A percentile compares a stretch with the other conserved stretches of the same genome.
Evolutionary conservation across 2,329 filamentous ascomycete genomes (phyloP).

Genomic region (Sclerotinia subarctica): DNA sequence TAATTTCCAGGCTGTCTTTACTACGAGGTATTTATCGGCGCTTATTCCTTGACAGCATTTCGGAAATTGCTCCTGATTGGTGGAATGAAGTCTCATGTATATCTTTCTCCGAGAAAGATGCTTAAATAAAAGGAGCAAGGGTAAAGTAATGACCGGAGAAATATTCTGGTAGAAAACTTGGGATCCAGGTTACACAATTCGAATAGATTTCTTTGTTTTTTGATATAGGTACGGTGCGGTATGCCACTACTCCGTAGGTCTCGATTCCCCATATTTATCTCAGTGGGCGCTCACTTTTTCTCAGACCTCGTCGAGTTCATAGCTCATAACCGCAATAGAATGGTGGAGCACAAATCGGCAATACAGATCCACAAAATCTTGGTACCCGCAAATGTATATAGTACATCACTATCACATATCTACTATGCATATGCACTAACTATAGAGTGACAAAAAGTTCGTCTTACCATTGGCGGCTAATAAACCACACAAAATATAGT

Average conservation of each 20-base stretch:
- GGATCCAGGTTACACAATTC: neutral
- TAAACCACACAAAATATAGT: neutral
- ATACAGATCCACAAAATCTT: neutral
- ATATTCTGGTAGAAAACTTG: neutral
- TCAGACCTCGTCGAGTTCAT: neutral
- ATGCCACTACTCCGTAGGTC: neutral
- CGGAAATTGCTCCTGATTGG: neutral
- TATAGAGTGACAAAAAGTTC: neutral
- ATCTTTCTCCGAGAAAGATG: no score
- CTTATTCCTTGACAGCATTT: neutral
- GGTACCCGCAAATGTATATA: neutral
- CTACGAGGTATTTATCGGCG: neutral
- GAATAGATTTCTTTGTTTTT: neutral
- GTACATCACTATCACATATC: slow-evolving; percentile 11
- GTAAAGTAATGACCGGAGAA: neutral
- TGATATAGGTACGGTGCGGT: no score
- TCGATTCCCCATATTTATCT: no score
- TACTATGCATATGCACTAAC: neutral
- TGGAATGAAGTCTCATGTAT: neutral
- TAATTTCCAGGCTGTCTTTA: neutral
- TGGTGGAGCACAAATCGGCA: slow-evolving; percentile 3
- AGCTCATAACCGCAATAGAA: neutral
- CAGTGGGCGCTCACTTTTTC: neutral
- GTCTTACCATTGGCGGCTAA: slow-evolving; percentile 2
- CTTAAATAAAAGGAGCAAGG: neutral